These are phyloP conservation scores for Gautieria morchelliformis DNA, from an alignment of 768 basidiomycete species.

Conservation along the genomic window DNA sequence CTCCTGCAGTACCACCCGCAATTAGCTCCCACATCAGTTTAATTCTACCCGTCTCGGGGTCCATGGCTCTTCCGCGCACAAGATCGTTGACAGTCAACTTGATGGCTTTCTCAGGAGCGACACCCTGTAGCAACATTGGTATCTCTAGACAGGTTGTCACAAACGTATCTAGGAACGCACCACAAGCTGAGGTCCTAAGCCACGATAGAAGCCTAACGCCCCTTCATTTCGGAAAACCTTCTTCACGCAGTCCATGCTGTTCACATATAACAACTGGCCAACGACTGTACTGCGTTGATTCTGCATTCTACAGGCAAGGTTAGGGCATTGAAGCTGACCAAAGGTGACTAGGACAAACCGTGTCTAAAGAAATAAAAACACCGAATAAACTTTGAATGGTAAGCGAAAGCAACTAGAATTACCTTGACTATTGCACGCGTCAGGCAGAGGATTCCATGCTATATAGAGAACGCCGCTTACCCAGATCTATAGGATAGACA, in stretches of 20 bases:
- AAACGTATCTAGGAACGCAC: constrained; percentile 31
- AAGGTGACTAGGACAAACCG: constrained; percentile 36
- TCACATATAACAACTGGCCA: constrained; percentile 94
- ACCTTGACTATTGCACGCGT: constrained; percentile 1
- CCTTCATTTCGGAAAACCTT: constrained; percentile 97
- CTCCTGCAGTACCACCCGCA: constrained; percentile 91
- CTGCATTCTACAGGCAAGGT: constrained; percentile 61
- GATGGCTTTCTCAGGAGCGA: constrained; percentile 96
- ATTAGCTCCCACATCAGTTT: constrained; percentile 82
- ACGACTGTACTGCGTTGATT: constrained; percentile 96
- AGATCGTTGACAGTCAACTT: constrained; percentile 96
- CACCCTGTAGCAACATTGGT: constrained; percentile 45
- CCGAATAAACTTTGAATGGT: neutral
- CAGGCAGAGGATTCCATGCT: neutral
- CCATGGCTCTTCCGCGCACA: constrained; percentile 71
- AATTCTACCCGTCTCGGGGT: constrained; percentile 95
- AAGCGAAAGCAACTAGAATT: neutral
- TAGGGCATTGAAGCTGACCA: neutral
- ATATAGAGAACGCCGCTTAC: constrained; percentile 31
- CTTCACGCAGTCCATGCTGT: constrained; percentile 85
- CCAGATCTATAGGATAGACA: constrained; percentile 94
- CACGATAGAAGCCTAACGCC: constrained; percentile 90
- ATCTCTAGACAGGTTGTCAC: neutral
- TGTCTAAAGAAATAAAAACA: constrained; percentile 36
- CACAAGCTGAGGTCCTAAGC: constrained; percentile 88